Base-by-base conservation (phyloP, 257 asterid species). In the Asclepias syriaca region DNA sequence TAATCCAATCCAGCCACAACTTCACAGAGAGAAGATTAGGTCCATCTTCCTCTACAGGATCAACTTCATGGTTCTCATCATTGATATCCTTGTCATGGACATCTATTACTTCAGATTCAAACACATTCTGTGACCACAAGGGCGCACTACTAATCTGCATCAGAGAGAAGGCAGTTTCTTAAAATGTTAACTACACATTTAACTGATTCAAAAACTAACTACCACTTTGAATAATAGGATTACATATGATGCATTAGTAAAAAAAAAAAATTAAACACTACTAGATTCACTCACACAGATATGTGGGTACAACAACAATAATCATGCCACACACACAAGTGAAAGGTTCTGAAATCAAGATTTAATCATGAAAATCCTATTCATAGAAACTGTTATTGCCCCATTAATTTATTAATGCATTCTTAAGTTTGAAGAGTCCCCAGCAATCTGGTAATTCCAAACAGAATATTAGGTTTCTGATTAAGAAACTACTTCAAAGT, bases 71-170 rank as follows among this genome's bases (percentile, higher is more conserved):
- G 63, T 43, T 76, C 69, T 77, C 86, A 71, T 68, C 46, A 56
- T 57, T 72, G 68, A 78, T 55, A 77, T 68, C 81, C 45, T 70
- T 59, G 60, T 74, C 75, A 65, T 22, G 79, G 54, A 71, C 74
- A 79, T 81, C 79, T 56, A 50, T 37, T 49, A 43, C 78, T 19
- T 78, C 78, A 74, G 76, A 61, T 68, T 75, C 77, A 69, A 85
- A 72, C 71, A 81, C 91, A 77, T 86, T 85, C 64, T 86, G 88
- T 6, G 89, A 82, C 97, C 96, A 91, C 87, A 88, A 78, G 69
- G 94, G 96, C 65, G 88, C 87, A 75, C 96, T 87, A 43, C 96
- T 87, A 48, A 94, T 88, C 98, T 94, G 95, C 84, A 86, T 34
- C 65, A 78, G 72, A 74, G 58, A 74, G 66, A 66, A 40, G 53